Evolutionary conservation across 23 red algal species (phyloP), one percentile per base, ranked within the genome.

Genomic region (Gracilaria domingensis): DNA sequence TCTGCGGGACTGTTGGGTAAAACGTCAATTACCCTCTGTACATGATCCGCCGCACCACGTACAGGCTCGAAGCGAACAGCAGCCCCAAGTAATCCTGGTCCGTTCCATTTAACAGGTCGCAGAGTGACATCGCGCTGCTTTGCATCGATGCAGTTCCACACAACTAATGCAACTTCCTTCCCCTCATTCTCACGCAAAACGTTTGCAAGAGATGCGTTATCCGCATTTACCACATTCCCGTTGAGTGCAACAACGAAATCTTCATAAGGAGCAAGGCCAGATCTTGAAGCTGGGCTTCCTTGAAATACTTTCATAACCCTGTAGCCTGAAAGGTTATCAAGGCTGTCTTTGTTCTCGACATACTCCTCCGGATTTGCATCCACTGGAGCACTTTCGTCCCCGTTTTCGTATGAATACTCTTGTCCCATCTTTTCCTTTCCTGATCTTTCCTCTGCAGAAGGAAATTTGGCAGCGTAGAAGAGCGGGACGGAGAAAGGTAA

Each of bases 231-330:
- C 39, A 97, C 18, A 35, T 72, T 80, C 17, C 80, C 84, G 71
- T 97, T 90, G 2, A 97, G 82, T 18, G 95, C 95, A 48, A 98
- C 58, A 38, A 95, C 88, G 36, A 93, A 98, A 66, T 95, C 96
- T 73, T 95, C 96, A 66, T 89, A 98, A 36, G 76, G 48, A n/a
- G 86, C 25, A 35, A 98, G 77, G 21, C 93, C 96, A 34, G 92
- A 77, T 67, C 88, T 67, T 24, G 91, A 81, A 36, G 92, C 86
- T 13, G 91, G 91, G 16, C 84, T 90, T 17, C 90, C 91, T 36
- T 77, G 72, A 59, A 98, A 95, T 12, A 95, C 90, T 51, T 91
- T 90, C 88, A 96, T 94, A 4, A 88, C 82, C 72, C 92, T 83
- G 16, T 82, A 94, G 24, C 83, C 92, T n/a, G 53, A 82, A 33